Conservation (phyloP, 441 rosid species). For the Gossypium schwendimanii region DNA sequence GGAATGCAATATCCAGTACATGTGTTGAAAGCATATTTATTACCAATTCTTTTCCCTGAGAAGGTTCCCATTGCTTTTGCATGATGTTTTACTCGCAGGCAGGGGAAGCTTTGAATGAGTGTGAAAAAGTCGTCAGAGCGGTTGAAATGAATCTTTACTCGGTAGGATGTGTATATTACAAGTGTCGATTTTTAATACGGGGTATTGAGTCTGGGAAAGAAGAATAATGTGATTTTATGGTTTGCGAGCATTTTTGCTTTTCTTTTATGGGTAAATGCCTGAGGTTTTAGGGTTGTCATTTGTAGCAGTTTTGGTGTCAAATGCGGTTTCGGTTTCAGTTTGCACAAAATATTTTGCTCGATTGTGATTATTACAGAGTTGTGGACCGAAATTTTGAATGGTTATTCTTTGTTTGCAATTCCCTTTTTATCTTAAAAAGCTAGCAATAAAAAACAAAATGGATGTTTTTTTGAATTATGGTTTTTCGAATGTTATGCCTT, state of each 20-base stretch:
- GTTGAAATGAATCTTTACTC: conserved; percentile 15
- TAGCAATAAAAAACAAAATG: not conserved
- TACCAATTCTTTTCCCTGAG: conserved; percentile 33
- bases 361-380: conserved; percentile 19
- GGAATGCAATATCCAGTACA: conserved; percentile 13
- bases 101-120: conserved; percentile 23
- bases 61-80: conserved; percentile 22
- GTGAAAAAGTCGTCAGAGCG: conserved; percentile 22
- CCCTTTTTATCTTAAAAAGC: not conserved
- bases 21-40: conserved; percentile 24
- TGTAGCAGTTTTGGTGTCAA: conserved; percentile 40
- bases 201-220: conserved; percentile 16
- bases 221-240: conserved; percentile 13
- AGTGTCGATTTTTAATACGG: conserved; percentile 15
- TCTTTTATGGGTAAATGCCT: not conserved
- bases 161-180: conserved; percentile 41
- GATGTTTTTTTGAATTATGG: not conserved
- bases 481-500: not conserved
- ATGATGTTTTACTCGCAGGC: conserved; percentile 26
- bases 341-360: conserved; percentile 4
- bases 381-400: conserved; percentile 29
- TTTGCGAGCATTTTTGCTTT: conserved; percentile 7
- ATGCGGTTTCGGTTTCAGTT: conserved; percentile 4
- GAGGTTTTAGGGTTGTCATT: conserved; percentile 22
- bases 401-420: conserved; percentile 39